Evolutionary conservation across 257 asterid species (phyloP), one percentile per base, ranked within the genome.

Genomic region (Galeopsis tetrahit): DNA sequence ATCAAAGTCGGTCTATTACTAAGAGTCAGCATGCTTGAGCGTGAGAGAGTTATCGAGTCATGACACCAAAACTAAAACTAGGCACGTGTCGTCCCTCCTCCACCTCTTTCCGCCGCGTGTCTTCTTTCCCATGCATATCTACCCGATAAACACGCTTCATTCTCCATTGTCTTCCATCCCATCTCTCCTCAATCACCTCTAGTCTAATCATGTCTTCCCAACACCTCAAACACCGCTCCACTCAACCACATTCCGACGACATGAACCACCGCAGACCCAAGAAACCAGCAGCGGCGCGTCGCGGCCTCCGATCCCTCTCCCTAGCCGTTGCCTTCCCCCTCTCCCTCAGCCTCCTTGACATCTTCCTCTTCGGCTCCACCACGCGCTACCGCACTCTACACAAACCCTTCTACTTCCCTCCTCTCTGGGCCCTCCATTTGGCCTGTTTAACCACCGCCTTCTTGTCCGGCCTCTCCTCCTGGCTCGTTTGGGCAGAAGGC

Each of bases 401-500:
- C 52, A 88, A 92, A 66, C 90, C 96, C n/a, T 87, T 90, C 21
- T 92, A 86, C 82, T 77, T 87, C 35, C 97, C 96, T 0, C 96
- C 96, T 3, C 62, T 95, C 0, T 92, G 98, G 99, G 96, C 96
- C 17, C 76, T 95, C 14, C 97, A 95, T 79, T 63, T 65, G 52
- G 86, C 96, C 40, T 85, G 85, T n/a, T 9, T 95, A 58, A 78
- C 68, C 10, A 73, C 88, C n/a, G 80, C 95, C 31, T 73, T 79
- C 46, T 40, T 92, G 0, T 86, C 89, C 80, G 91, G 97, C 32
- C 86, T 95, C 4, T 90, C 98, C 0, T 90, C 96, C 7, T 95
- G 98, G 98, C 89, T 95, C 0, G 92, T 95, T 0, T 95, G 98
- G 98, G 97, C 91, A 4, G 98, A 88, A 0, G 96, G 98, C 4